Evolutionary conservation across 345 rosid genomes (phyloP).

Genomic region (Rhizophora mangle): DNA sequence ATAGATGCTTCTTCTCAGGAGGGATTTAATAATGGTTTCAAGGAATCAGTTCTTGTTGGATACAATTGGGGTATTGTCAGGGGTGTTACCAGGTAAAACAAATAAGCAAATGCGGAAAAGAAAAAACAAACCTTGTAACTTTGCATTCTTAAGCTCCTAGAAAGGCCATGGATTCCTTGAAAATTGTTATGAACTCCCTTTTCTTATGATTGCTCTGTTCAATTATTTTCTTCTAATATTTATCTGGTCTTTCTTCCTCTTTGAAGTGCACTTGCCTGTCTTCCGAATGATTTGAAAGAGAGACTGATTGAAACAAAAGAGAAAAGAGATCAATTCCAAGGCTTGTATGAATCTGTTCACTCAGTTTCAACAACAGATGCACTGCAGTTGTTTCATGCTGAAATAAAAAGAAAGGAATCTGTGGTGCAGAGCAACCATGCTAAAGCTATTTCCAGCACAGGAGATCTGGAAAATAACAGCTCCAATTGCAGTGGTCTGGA

Average conservation of each 20-base stretch:
- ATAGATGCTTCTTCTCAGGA: slow-evolving; percentile 71
- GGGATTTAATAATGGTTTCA: slow-evolving; percentile 76
- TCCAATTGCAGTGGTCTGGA: slow-evolving; percentile 28
- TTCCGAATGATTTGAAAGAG: slow-evolving; percentile 54
- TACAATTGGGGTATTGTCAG: slow-evolving; percentile 70
- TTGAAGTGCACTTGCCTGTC: slow-evolving; percentile 57
- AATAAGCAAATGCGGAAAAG: neutral
- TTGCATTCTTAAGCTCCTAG: neutral
- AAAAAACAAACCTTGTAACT: neutral
- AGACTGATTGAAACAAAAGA: slow-evolving; percentile 47
- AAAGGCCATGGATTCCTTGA: neutral
- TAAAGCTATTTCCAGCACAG: slow-evolving; percentile 18
- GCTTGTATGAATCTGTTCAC: slow-evolving; percentile 42
- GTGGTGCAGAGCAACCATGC: slow-evolving; percentile 25
- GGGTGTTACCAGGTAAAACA: slow-evolving; percentile 70
- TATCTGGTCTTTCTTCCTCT: neutral
- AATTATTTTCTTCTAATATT: slow-evolving; percentile 7
- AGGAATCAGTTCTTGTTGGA: slow-evolving; percentile 57
- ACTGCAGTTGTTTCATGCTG: slow-evolving; percentile 42
- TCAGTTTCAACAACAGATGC: slow-evolving; percentile 53
- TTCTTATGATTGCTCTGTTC: neutral
- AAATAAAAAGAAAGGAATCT: slow-evolving; percentile 31
- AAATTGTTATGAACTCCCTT: neutral
- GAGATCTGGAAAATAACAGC: slow-evolving; percentile 20
- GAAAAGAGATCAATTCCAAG: slow-evolving; percentile 34